A percentile compares a stretch with the other conserved stretches of the same genome.
Conservation (phyloP, 2,329 filamentous ascomycete genomes). For the Curvularia verruculosa region DNA sequence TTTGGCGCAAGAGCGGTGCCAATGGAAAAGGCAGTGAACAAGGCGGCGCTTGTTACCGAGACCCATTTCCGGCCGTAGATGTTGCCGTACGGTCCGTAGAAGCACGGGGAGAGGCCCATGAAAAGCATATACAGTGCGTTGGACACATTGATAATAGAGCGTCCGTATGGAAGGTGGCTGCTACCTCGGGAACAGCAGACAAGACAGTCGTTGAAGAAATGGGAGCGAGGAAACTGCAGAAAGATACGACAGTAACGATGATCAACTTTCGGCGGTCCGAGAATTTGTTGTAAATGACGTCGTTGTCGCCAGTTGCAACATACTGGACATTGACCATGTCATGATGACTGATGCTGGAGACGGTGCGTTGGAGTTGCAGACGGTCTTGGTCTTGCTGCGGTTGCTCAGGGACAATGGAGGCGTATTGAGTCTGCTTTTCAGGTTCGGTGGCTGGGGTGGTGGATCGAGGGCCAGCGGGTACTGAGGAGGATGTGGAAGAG, state of each 20-base stretch:
- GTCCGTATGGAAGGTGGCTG: constrained; percentile 66
- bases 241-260: constrained; percentile 73
- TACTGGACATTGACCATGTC: constrained; percentile 40
- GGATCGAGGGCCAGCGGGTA: constrained; percentile 19
- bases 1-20: constrained; percentile 76
- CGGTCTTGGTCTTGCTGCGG: constrained; percentile 26
- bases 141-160: constrained; percentile 72
- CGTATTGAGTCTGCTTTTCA: constrained; percentile 38
- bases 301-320: constrained; percentile 46
- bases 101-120: constrained; percentile 68
- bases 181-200: constrained; percentile 76
- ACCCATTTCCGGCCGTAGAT: constrained; percentile 59
- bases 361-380: constrained; percentile 41
- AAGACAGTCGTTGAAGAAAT: constrained; percentile 76
- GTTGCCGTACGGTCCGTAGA: constrained; percentile 72
- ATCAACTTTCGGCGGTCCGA: constrained; percentile 65
- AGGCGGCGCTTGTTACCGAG: constrained; percentile 63
- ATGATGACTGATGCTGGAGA: constrained; percentile 40
- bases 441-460: constrained; percentile 13
- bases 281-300: constrained; percentile 68
- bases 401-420: constrained; percentile 36
- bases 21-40: constrained; percentile 73
- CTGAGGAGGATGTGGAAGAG: constrained; percentile 29
- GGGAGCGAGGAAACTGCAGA: constrained; percentile 77
- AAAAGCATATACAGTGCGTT: constrained; percentile 78